Base-by-base conservation (phyloP, 805 yeast genomes). In the Suhomyces tanzawaensis region DNA sequence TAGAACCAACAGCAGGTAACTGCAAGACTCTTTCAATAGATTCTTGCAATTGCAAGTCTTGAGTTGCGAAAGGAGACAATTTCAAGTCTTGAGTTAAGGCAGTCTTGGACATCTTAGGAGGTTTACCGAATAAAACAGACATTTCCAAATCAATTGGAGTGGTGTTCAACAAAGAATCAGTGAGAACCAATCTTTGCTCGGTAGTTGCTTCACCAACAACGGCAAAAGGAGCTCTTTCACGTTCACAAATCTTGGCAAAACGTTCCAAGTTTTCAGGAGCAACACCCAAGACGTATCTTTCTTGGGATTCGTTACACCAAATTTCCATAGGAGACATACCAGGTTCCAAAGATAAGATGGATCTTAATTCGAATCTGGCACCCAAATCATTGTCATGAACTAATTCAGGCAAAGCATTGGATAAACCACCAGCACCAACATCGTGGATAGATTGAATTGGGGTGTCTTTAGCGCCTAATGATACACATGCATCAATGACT, bases 221-320 rank as follows among this genome's bases (percentile, higher is more conserved):
- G 7, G 96, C 96, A 61, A 73, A 91, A 35, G 96, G 93, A 45
- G 96, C 95, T 66, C 98, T 82, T 72, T 93, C 99, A 64, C 99
- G 84, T 53, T 77, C 78, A 73, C 98, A 93, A 39, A 93, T 82
- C 39, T 73, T 76, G 55, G 79, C 77, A 66, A 93, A 93, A 16
- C 70, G 50, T 5, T 77, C 77, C 42, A 91, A 66, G 58, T 89
- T 85, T 44, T 79, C 81, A 38, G 86, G 86, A 12, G 88, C 76
- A 45, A 93, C 95, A 48, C 96, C 98, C 52, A 93, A 66, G 17
- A 93, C 99, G 54, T 90, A 93, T 64, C 99, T 82, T 66, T 93
- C 99, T 69, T 93, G 99, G 2, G 98, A 93, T 68, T 93, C 99
- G 55, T 95, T 91, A 77, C 99, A 93, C 99, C 99, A 93, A 47